Evolutionary conservation across 306 rosid species (phyloP).

Genomic region (Datisca glomerata): DNA sequence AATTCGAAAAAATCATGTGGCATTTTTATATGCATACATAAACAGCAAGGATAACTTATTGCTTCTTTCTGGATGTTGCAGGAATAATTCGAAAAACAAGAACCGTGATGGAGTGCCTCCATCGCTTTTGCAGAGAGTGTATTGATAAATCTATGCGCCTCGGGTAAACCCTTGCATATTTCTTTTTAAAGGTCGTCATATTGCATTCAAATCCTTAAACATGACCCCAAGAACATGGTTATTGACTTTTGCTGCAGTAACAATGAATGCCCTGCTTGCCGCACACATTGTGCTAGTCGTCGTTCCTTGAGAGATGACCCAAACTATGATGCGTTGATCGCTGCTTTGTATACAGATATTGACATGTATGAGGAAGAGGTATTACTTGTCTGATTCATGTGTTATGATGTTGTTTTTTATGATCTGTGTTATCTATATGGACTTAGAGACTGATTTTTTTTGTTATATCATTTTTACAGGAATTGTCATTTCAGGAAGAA

Average conservation of each 20-base stretch:
- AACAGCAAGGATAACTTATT: background rate
- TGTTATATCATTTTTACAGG: conserved; percentile 14
- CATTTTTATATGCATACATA: background rate
- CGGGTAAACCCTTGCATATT: conserved; percentile 28
- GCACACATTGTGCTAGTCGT: conserved; percentile 76
- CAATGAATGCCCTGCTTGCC: conserved; percentile 82
- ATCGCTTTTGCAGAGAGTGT: conserved; percentile 82
- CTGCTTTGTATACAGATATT: conserved; percentile 58
- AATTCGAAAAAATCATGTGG: background rate
- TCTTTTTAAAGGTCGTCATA: no score
- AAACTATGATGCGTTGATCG: conserved; percentile 53
- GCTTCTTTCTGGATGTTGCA: conserved; percentile 13
- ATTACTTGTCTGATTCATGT: conserved; percentile 3
- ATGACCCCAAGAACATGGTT: no score
- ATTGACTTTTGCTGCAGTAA: conserved; percentile 31
- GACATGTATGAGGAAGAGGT: conserved; percentile 70
- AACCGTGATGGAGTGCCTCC: conserved; percentile 82
- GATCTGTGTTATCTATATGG: background rate
- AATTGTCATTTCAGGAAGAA: conserved; percentile 46
- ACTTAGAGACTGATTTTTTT: no score
- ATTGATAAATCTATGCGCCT: conserved; percentile 82
- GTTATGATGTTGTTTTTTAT: background rate
- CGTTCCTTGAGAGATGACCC: conserved; percentile 78
- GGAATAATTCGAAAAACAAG: conserved; percentile 79
- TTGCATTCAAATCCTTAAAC: no score